Base-by-base conservation (phyloP, 2,329 filamentous ascomycete species). In the Trichoderma aggressivum region DNA sequence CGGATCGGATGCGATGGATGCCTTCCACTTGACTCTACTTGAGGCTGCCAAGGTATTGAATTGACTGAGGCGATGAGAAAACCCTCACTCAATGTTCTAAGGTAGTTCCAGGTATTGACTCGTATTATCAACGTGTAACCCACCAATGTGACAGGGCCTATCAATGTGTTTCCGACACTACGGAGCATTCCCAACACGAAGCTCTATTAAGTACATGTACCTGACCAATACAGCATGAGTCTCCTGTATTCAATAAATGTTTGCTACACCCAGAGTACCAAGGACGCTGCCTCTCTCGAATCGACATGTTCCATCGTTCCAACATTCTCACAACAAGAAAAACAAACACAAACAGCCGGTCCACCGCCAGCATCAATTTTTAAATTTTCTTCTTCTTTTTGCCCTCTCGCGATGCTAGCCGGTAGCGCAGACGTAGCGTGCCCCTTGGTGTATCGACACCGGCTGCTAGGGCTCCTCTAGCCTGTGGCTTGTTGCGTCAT, bases 401-500 rank as follows among this genome's bases (percentile, higher is more conserved):
- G 47, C 5, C 28, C 47, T 24, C 55, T 68, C 55, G 53, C 36
- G 34, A 34, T 68, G 55, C 55, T 47, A 68, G 62, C 62, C 21
- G 62, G n/a, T 64, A 64, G 39, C 39, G 62, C 36, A 53, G 7
- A 21, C 62, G 36, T 65, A 56, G 65, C 65, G 65, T 50, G 65
- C 65, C 65, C 65, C 65, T 68, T 68, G 55, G 65, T 50, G 65
- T 50, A 60, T 60, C 65, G 56, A 59, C 36, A 50, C 36, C 65
- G 34, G 36, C 55, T 60, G 65, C 53, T 68, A 68, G 65, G 65
- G 65, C 36, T 18, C 21, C 58, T 50, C 39, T 53, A 50, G 65
- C 65, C 32, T 34, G 55, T 50, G 39, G 36, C 67, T 61, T 43
- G 66, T 69, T 73, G 72, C 72, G 72, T 73, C 72, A 73, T 73